Conservation (phyloP, 1,139 yeast genomes). For the Protomyces gravidus region DNA sequence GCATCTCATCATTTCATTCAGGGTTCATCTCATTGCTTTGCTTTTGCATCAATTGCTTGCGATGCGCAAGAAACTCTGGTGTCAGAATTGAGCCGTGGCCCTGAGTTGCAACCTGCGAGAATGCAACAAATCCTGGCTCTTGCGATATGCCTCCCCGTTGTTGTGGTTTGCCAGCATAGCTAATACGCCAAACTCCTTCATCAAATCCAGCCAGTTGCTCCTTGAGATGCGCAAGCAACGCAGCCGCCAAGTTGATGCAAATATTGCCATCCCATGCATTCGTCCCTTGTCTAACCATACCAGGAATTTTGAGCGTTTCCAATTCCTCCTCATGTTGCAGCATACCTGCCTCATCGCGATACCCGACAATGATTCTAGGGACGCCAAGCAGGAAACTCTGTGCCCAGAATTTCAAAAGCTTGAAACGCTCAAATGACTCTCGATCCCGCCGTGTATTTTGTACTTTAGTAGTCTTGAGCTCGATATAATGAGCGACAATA, state of each 20-base stretch:
- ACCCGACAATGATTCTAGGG: slow-evolving; percentile 74
- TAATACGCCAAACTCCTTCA: slow-evolving; percentile 20
- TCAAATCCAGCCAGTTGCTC: not conserved
- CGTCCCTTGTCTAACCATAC: slow-evolving; percentile 47
- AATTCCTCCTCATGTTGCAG: slow-evolving; percentile 68
- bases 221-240: slow-evolving; percentile 7
- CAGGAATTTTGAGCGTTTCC: slow-evolving; percentile 73
- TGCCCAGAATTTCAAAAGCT: slow-evolving; percentile 83
- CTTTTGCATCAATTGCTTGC: not conserved
- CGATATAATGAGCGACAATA: slow-evolving; percentile 71
- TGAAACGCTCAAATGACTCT: slow-evolving; percentile 55
- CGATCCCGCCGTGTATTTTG: slow-evolving; percentile 54
- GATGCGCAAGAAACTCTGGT: slow-evolving; percentile 8
- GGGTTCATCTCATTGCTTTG: no score
- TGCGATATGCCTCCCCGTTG: not conserved
- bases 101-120: not conserved
- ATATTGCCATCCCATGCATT: slow-evolving; percentile 31
- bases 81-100: slow-evolving; percentile 19
- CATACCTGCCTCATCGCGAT: slow-evolving; percentile 65
- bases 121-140: not conserved
- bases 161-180: slow-evolving; percentile 6
- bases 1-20: no score
- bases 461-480: slow-evolving; percentile 66
- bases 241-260: slow-evolving; percentile 22
- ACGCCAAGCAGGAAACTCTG: slow-evolving; percentile 87